Evolutionary conservation across 352 stramenopile species (phyloP), one percentile per base, ranked within the genome.

Genomic region (Globisporangium echinulatum): DNA sequence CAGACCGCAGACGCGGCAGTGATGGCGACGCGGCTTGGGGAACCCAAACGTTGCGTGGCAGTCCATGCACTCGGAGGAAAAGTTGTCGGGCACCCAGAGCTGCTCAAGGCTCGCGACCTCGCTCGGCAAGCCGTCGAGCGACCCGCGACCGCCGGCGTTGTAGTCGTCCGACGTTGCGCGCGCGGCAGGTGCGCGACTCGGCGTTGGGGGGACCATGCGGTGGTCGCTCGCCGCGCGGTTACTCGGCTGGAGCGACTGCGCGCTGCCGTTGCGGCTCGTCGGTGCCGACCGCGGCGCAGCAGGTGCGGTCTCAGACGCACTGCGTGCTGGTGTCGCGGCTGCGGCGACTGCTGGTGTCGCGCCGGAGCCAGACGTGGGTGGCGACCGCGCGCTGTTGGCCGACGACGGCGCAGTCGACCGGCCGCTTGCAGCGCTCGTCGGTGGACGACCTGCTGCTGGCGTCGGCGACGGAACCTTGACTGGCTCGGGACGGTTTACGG

Each of bases 41-140:
- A 92, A 92, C 43, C 79, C 83, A 61, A 94, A 94, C 15, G 72
- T 61, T n/a, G 79, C 64, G 52, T 90, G 88, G 66, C 85, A 94
- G 72, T 94, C 83, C 85, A 94, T 94, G 62, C 85, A 94, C 55
- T 94, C 82, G 63, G 36, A 79, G 25, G 82, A 92, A 49, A 94
- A 94, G 71, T 92, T 90, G 73, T 94, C 81, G 0, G 85, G 85
- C 38, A 94, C 82, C 85, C 85, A 94, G 50, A 94, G 77, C 69
- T 92, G 85, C 56, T 94, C 81, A 3, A 94, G 75, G 5, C 79
- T 78, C 5, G 85, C 81, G 4, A 92, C 82, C 43, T 87, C 79
- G 0, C 71, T 55, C 0, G 78, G 78, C 37, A 82, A 54, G 43
- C 66, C 63, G 62, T 89, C 79, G 14, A 89, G 65, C 46, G 79